Base-by-base conservation (phyloP, 768 basidiomycete species). In the Leccinum boreale region DNA sequence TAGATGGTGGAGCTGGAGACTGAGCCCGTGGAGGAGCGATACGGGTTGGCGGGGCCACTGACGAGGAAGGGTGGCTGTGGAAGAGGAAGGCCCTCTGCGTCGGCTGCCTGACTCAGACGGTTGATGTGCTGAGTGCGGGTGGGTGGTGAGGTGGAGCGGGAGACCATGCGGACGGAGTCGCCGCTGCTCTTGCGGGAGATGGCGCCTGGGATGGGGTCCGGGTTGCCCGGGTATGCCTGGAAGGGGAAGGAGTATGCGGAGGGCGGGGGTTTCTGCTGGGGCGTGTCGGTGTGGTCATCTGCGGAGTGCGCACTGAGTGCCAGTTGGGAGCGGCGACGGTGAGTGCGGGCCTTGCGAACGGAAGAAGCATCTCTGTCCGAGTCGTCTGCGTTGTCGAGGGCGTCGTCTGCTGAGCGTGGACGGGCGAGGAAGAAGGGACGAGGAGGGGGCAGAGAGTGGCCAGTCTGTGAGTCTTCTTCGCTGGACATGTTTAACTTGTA, bases 201-300 rank as follows among this genome's bases (percentile, higher is more conserved):
- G 49, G 80, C 67, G 17, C 73, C 63, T 1, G 75, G 76, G 14
- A 80, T 74, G 0, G 85, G 83, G 65, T 87, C 87, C 9, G 86
- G 83, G 67, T 86, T 88, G 15, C 86, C 85, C 0, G 81, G 77
- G 65, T 88, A 79, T 0, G 81, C 79, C 66, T 86, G 82, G 76
- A 85, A 86, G 14, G 85, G 85, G 61, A 63, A 76, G 15, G 62
- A 33, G 58, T 73, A 81, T 1, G 79, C 63, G 0, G 78, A 79
- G 0, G 80, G 80, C 0, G 79, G 80, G 4, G 74, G 65, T 21
- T 66, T 62, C 11, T 50, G 60, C 6, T 52, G 56, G 14, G 10
- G 26, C 8, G 17, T 39, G 8, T 7, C 29, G 12, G 29, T 31
- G 42, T 55, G 52, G 23, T 67, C 67, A 24, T 69, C 62, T 17